phyloP scores from a whole-genome alignment of 371 early-diverging fungal species.

The Syncephalis fuscata region DNA sequence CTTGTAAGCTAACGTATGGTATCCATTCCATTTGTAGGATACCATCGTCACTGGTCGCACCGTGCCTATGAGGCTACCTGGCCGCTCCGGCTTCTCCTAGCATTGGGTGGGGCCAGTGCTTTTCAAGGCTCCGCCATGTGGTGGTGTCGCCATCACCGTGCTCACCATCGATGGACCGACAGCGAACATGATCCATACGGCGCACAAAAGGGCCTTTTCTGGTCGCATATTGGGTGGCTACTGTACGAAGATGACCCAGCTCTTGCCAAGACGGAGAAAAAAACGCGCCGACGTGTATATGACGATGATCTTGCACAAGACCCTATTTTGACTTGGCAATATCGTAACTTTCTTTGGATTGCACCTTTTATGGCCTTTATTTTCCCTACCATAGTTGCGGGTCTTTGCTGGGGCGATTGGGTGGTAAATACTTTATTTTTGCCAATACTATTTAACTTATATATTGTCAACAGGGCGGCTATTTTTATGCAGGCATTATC shows the following conservation, averaged over 20 bases:
- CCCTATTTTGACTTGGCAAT: slow-evolving; percentile 61
- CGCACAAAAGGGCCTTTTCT: slow-evolving; percentile 68
- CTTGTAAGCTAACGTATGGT: not conserved
- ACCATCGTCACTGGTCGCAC: slow-evolving; percentile 71
- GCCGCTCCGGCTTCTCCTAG: slow-evolving; percentile 33
- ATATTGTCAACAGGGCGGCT: slow-evolving; percentile 53
- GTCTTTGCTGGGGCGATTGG: slow-evolving; percentile 83
- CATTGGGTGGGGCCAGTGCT: slow-evolving; percentile 50
- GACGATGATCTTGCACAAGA: slow-evolving; percentile 72
- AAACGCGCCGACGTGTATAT: too few relatives aligned
- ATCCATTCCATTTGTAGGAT: slow-evolving; percentile 19
- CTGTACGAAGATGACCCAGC: slow-evolving; percentile 45
- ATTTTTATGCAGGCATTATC: slow-evolving; percentile 63
- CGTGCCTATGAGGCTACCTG: slow-evolving; percentile 45
- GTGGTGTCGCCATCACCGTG: slow-evolving; percentile 76
- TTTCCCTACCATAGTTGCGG: slow-evolving; percentile 70
- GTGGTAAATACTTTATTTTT: slow-evolving; percentile 34
- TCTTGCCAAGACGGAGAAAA: slow-evolving; percentile 66
- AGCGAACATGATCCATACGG: slow-evolving; percentile 80
- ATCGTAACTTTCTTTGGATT: slow-evolving; percentile 59
- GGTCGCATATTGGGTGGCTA: slow-evolving; percentile 87
- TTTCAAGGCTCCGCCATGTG: slow-evolving; percentile 68
- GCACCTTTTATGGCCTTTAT: slow-evolving; percentile 51
- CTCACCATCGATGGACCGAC: slow-evolving; percentile 87
- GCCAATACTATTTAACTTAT: not conserved